Evolutionary conservation across 148 eudicot genomes (phyloP), one percentile per base, ranked within the genome.

Genomic region (Rhododendron simsii): DNA sequence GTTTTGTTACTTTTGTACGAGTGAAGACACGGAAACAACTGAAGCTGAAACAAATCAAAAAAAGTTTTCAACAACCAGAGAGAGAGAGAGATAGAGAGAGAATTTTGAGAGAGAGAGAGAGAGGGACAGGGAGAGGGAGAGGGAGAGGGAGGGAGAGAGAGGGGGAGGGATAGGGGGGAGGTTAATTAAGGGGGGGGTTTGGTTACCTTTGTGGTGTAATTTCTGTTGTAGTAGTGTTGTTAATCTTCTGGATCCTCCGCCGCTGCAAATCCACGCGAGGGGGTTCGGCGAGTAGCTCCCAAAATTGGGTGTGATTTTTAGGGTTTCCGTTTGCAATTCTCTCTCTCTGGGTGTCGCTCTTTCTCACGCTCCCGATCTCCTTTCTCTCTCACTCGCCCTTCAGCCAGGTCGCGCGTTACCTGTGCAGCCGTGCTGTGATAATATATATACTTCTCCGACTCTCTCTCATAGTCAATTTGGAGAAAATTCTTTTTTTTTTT

Each of bases 181-280:
- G 76, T 67, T 67, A 67, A 67, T 26, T 20, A 35, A 35, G 41
- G 20, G 44, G 16, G 16, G 14, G 44, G 18, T 18, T 55, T 16
- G 83, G 71, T 67, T 35, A 55, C 69, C 83, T 57, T 15, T 48
- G 69, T 28, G 67, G 47, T 35, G 18, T 80, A 80, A 80, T 51
- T 79, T 50, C 3, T 37, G 65, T 21, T 10, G 26, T 26, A 26
- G 33, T 33, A 81, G 61, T 65, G 75, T 13, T 81, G n/a, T 39
- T 23, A 13, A 71, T 71, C 26, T 45, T 47, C 9, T 53, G 39
- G 67, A n/a, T 55, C 86, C 74, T 78, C 50, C 35, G 61, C 80
- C 84, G 85, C 90, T 86, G 88, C 88, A 90, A 84, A 88, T 86
- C 85, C 94, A 91, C 94, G 94, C 94, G 93, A 91, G 88, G 87